A percentile compares a stretch with the other conserved stretches of the same genome.
These are phyloP conservation scores for Saccharomycopsis hybrid DNA, from an alignment of 1,139 yeast genomes.

Conservation along the genomic window DNA sequence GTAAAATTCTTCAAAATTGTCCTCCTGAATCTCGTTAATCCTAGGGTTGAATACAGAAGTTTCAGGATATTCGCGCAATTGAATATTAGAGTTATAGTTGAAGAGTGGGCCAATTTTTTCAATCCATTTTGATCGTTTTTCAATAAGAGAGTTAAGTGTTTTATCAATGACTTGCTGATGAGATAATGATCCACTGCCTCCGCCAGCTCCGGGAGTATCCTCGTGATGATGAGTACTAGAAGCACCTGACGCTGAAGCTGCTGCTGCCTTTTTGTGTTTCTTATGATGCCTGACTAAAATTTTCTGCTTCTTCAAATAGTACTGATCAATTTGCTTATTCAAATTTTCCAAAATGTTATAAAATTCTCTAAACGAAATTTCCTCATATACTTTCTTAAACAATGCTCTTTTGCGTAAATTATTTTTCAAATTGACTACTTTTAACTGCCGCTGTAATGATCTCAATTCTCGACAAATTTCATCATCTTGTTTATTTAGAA, in stretches of 20 bases:
- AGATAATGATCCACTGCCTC: slow-evolving; percentile 30
- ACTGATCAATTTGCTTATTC: slow-evolving; percentile 95
- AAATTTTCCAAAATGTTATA: slow-evolving; percentile 83
- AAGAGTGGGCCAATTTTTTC: slow-evolving; percentile 83
- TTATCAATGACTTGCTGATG: slow-evolving; percentile 58
- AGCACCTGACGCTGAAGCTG: slow-evolving; percentile 25
- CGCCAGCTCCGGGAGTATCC: slow-evolving; percentile 27
- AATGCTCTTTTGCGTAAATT: slow-evolving; percentile 59
- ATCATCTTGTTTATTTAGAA: slow-evolving; percentile 81
- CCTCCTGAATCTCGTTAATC: slow-evolving; percentile 35
- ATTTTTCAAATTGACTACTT: slow-evolving; percentile 56
- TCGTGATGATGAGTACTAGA: slow-evolving; percentile 24
- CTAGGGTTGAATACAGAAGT: slow-evolving; percentile 46
- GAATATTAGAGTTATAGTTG: slow-evolving; percentile 52
- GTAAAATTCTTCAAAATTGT: slow-evolving; percentile 36
- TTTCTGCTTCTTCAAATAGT: slow-evolving; percentile 76
- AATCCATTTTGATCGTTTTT: slow-evolving; percentile 86
- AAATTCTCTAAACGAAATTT: slow-evolving; percentile 93
- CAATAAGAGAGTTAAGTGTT: slow-evolving; percentile 72
- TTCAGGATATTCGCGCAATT: slow-evolving; percentile 56
- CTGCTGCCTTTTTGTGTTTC: slow-evolving; percentile 29
- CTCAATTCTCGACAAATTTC: slow-evolving; percentile 86
- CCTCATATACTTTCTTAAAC: slow-evolving; percentile 76
- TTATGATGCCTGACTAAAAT: slow-evolving; percentile 80
- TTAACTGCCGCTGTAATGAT: slow-evolving; percentile 60